Conservation (phyloP, 2,329 filamentous ascomycete genomes). For the Aspergillus pseudoviridinutans region DNA sequence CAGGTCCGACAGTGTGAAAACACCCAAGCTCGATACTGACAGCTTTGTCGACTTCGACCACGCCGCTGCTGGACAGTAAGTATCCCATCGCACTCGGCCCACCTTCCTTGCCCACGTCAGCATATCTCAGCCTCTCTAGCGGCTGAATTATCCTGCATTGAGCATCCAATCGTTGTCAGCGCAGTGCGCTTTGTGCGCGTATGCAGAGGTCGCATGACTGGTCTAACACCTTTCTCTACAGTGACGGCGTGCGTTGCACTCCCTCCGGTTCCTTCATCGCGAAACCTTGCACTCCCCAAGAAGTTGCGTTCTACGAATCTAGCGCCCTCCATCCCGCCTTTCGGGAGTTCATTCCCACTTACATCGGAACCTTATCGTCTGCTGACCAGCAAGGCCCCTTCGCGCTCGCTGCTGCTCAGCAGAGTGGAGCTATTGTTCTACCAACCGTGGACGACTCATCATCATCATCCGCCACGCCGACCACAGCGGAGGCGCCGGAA, state of each 20-base stretch:
- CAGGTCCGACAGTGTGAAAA: constrained; percentile 30
- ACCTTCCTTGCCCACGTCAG: constrained; percentile 7
- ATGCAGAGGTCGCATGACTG: background rate
- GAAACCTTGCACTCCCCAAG: constrained; percentile 83
- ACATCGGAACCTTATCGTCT: constrained; percentile 75
- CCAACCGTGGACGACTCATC: constrained; percentile 20
- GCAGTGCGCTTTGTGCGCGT: background rate
- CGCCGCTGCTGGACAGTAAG: constrained; percentile 49
- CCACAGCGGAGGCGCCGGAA: constrained; percentile 11
- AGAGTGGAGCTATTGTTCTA: constrained; percentile 36
- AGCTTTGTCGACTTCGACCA: constrained; percentile 44
- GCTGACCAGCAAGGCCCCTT: constrained; percentile 46
- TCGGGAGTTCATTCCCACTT: constrained; percentile 75
- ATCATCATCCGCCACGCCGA: constrained; percentile 15
- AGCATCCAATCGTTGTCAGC: background rate
- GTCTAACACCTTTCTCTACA: constrained; percentile 35
- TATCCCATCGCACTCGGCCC: background rate
- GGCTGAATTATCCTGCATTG: background rate
- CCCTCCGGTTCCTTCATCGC: constrained; percentile 80
- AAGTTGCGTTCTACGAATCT: constrained; percentile 86
- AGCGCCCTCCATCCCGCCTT: constrained; percentile 68
- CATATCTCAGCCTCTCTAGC: background rate
- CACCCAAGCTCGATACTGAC: constrained; percentile 33
- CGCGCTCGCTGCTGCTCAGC: constrained; percentile 48
- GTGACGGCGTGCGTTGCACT: constrained; percentile 86